Conservation (phyloP, 805 yeast species). For the Candida dajiaensis region DNA sequence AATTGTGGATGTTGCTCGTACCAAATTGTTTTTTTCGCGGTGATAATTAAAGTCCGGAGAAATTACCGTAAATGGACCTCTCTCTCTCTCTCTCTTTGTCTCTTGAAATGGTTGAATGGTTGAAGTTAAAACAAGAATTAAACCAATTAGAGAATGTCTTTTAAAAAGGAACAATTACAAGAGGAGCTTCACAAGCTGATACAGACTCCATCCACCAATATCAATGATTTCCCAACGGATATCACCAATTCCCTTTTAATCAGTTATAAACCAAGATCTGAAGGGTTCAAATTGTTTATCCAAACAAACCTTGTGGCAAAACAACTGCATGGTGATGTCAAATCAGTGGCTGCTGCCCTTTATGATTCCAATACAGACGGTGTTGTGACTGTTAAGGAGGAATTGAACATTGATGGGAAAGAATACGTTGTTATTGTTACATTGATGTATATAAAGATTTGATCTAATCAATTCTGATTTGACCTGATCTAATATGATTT, state of each 20-base stretch:
- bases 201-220: not conserved
- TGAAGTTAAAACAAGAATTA: too few species aligned
- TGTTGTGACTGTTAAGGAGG: constrained; percentile 1
- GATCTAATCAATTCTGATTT: too few species aligned
- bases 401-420: not conserved
- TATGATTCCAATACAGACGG: constrained; percentile 5
- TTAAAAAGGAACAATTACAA: not conserved
- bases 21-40: not conserved
- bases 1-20: not conserved
- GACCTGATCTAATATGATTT: too few species aligned
- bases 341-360: constrained; percentile 1
- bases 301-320: not conserved
- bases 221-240: not conserved
- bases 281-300: constrained; percentile 2
- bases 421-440: constrained; percentile 1
- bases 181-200: not conserved
- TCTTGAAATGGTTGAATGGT: too few species aligned
- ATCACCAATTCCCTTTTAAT: not conserved
- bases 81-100: too few species aligned
- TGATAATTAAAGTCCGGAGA: too few species aligned
- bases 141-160: not conserved
- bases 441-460: constrained; percentile 5
- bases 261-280: not conserved
- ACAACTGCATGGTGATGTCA: constrained; percentile 1
- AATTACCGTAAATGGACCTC: too few species aligned